Evolutionary conservation across 179 eudicot species (phyloP).

Genomic region (Gypsophila paniculata): DNA sequence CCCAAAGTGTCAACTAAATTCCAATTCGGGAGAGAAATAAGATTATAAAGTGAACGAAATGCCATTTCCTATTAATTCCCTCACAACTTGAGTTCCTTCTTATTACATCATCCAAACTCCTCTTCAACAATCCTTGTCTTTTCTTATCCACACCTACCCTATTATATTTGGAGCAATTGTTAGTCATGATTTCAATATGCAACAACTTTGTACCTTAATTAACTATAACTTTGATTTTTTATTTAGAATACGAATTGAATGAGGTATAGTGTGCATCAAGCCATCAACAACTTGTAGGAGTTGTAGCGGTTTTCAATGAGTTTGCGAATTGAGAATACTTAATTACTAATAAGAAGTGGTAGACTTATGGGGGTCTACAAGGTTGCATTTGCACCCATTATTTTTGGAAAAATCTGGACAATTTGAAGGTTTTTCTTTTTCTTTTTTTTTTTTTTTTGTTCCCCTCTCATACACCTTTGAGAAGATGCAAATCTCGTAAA

Average conservation of each 20-base stretch:
- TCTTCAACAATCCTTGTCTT: neutral
- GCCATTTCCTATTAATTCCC: neutral
- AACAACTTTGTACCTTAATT: neutral
- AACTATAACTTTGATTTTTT: no score
- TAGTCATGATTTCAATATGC: neutral
- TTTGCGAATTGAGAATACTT: no score
- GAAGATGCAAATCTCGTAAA: no score
- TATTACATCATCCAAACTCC: neutral
- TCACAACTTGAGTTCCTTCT: neutral
- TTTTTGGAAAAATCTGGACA: no score
- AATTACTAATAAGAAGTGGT: neutral
- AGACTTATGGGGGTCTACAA: neutral
- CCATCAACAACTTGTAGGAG: no score
- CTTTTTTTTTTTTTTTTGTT: no score
- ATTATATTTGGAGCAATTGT: neutral
- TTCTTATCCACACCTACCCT: no score
- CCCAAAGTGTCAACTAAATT: neutral
- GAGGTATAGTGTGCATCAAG: no score
- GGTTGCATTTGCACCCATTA: no score
- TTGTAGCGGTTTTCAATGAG: no score
- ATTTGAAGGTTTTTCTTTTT: no score
- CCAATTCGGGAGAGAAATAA: neutral
- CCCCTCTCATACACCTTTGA: no score
- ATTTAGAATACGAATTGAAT: neutral
- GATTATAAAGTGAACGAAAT: neutral